A percentile compares a stretch with the other conserved stretches of the same genome.
These are phyloP conservation scores for Vaccinium vitisidaea DNA, from an alignment of 148 eudicot genomes.

Conservation along the genomic window DNA sequence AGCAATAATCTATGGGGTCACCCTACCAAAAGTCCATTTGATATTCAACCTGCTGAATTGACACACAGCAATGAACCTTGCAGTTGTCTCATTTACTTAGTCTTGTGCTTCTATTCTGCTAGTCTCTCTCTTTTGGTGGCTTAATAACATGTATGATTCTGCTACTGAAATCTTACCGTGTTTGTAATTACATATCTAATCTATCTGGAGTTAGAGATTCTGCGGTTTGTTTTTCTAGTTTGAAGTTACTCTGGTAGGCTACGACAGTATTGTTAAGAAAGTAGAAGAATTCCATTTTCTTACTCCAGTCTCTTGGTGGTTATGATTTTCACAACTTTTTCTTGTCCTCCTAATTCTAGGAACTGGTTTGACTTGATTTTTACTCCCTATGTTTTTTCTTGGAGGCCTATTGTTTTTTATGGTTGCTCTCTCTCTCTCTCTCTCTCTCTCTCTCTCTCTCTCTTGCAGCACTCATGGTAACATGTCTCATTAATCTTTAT, in stretches of 20 bases:
- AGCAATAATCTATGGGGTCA: neutral
- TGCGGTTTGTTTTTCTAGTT: neutral
- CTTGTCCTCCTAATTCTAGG: neutral
- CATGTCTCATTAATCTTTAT: constrained; percentile 8
- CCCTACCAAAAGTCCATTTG: neutral
- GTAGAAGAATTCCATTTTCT: neutral
- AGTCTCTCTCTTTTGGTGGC: neutral
- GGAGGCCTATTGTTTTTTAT: neutral
- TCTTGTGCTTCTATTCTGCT: no score
- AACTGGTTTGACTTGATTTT: neutral
- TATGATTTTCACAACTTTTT: neutral
- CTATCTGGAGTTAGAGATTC: neutral
- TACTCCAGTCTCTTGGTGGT: neutral
- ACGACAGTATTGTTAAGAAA: neutral
- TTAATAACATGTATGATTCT: neutral
- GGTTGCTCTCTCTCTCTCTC: neutral
- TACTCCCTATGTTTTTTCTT: neutral
- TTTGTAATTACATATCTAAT: neutral
- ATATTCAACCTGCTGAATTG: neutral
- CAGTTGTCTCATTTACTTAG: no score
- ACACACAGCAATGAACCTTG: no score
- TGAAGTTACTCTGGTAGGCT: neutral
- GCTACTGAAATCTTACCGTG: neutral
- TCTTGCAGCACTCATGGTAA: neutral
- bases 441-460: neutral